These are phyloP conservation scores for Porodaedalea pini DNA, from an alignment of 1,284 basidiomycete species.

Conservation along the genomic window DNA sequence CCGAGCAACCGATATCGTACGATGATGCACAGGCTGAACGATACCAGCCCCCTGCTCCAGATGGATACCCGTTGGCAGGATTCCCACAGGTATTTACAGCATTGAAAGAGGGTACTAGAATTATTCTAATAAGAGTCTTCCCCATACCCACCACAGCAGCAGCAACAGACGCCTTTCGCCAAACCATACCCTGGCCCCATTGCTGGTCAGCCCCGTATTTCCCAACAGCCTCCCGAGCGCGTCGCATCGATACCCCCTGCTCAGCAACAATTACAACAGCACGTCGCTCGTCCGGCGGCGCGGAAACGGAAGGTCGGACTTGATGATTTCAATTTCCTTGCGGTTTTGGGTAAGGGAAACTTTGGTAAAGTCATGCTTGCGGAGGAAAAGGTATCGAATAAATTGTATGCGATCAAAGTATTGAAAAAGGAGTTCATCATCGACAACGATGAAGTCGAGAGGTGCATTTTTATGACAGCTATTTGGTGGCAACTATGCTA, in stretches of 20 bases:
- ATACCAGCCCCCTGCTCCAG: constrained; percentile 19
- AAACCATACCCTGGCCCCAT: constrained; percentile 17
- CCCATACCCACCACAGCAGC: background rate
- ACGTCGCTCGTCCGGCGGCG: constrained; percentile 32
- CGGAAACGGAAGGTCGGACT: constrained; percentile 87
- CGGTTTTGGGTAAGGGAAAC: constrained; percentile 98
- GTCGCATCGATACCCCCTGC: constrained; percentile 28
- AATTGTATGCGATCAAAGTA: constrained; percentile 98
- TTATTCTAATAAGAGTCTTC: background rate
- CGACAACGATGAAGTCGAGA: constrained; percentile 99
- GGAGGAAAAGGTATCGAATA: constrained; percentile 91
- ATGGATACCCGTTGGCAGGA: constrained; percentile 27
- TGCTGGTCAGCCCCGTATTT: constrained; percentile 21
- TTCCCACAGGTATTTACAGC: constrained; percentile 8
- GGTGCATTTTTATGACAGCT: constrained; percentile 46
- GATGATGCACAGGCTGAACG: constrained; percentile 13
- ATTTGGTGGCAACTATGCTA: constrained; percentile 18
- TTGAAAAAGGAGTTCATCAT: constrained; percentile 99
- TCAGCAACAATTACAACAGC: constrained; percentile 27
- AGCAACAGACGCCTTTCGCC: constrained; percentile 7
- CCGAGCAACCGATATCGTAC: constrained; percentile 20
- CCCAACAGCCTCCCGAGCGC: constrained; percentile 22
- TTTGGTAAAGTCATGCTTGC: constrained; percentile 99
- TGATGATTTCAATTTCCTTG: constrained; percentile 99
- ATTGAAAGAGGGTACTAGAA: background rate